Conservation (phyloP, 2,329 filamentous ascomycete genomes). For the Apiospora sp. region DNA sequence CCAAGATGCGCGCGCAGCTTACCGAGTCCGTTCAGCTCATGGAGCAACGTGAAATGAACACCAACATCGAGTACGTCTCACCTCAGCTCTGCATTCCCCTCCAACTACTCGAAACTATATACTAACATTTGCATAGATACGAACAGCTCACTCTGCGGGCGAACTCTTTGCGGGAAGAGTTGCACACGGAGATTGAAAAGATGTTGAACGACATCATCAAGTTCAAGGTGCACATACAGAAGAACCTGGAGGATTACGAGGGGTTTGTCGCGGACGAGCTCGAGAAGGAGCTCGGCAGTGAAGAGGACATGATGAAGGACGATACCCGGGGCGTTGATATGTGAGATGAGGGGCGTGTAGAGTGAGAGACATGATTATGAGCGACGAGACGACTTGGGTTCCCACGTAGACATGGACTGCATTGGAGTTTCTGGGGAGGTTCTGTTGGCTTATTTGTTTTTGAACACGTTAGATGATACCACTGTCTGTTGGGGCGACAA, state of each 20-base stretch:
- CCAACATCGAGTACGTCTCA: conserved; percentile 83
- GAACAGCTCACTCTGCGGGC: conserved; percentile 89
- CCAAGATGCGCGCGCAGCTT: conserved; percentile 85
- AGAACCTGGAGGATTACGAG: conserved; percentile 92
- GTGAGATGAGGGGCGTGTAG: not conserved
- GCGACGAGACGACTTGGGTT: conserved; percentile 18
- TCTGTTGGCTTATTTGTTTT: conserved; percentile 19
- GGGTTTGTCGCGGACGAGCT: conserved; percentile 92
- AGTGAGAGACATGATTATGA: conserved; percentile 8
- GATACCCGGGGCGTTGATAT: conserved; percentile 9
- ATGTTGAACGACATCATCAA: conserved; percentile 98
- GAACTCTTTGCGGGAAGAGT: conserved; percentile 86
- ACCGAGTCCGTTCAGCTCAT: conserved; percentile 88
- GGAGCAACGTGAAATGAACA: conserved; percentile 96
- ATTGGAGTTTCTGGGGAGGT: conserved; percentile 20
- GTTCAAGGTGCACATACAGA: conserved; percentile 97
- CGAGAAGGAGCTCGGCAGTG: conserved; percentile 80
- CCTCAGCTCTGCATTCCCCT: not conserved
- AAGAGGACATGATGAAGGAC: conserved; percentile 56
- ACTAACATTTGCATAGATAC: conserved; percentile 62
- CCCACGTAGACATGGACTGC: conserved; percentile 12
- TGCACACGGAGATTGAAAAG: conserved; percentile 96
- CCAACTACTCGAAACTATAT: conserved; percentile 21
- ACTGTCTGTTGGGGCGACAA: conserved; percentile 14
- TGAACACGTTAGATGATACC: conserved; percentile 17